Percentiles rank a stretch among this genome's conserved stretches.
These are phyloP conservation scores for Rhizomucor miehei DNA, from an alignment of 371 early-diverging fungal genomes.

Conservation along the genomic window DNA sequence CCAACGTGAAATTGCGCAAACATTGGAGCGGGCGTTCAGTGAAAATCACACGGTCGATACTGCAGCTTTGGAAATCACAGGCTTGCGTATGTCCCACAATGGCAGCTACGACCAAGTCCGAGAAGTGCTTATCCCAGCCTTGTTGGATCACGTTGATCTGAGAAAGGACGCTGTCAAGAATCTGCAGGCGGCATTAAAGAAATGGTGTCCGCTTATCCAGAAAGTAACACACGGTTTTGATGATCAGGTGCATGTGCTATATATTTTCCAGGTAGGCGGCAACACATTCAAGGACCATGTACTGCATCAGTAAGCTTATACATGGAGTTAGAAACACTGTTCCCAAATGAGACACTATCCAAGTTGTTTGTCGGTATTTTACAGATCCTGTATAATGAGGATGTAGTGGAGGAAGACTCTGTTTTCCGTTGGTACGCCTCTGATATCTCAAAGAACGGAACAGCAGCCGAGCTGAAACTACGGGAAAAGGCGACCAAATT, in stretches of 20 bases:
- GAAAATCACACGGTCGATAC: constrained; percentile 77
- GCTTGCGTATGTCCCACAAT: constrained; percentile 88
- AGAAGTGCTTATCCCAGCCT: constrained; percentile 63
- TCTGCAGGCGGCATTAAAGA: constrained; percentile 45
- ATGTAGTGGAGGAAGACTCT: constrained; percentile 83
- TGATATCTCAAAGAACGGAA: constrained; percentile 28
- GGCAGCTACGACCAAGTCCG: constrained; percentile 80
- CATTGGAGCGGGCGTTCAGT: constrained; percentile 77
- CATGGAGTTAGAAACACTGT: constrained; percentile 37
- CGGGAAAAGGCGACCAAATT: constrained; percentile 54
- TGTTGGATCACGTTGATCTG: constrained; percentile 59
- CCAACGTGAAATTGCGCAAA: constrained; percentile 75
- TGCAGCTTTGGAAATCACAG: constrained; percentile 85
- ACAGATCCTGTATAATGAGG: constrained; percentile 73
- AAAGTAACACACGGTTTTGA: constrained; percentile 69
- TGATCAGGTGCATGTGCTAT: constrained; percentile 78
- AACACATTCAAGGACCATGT: background rate
- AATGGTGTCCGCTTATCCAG: constrained; percentile 71
- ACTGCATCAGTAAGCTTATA: background rate
- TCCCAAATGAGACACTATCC: constrained; percentile 36
- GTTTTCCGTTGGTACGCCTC: constrained; percentile 74
- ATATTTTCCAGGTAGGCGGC: constrained; percentile 51
- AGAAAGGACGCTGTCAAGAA: constrained; percentile 30
- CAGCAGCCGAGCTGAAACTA: constrained; percentile 29
- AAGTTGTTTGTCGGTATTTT: constrained; percentile 65